Evolutionary conservation across 306 rosid genomes (phyloP).

Genomic region (Crotalaria pallida): DNA sequence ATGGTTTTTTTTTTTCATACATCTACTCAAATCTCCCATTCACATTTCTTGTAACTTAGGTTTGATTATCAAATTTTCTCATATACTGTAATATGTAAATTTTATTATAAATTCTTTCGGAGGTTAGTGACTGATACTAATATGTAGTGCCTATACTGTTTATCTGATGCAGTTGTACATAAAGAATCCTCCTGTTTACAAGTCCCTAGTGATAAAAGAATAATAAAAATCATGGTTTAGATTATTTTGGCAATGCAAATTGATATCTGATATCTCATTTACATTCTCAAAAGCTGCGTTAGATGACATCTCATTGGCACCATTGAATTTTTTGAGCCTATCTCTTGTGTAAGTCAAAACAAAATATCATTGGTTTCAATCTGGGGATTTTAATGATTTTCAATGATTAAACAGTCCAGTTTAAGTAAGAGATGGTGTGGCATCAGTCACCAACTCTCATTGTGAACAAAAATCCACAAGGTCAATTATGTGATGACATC

Average conservation of each 20-base stretch:
- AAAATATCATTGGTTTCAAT: not conserved
- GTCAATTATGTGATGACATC: conserved; percentile 70
- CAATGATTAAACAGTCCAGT: conserved; percentile 24
- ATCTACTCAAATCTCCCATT: no score
- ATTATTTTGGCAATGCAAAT: not conserved
- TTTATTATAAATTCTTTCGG: no score
- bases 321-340: not conserved
- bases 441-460: conserved; percentile 50
- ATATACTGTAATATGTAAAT: no score
- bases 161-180: not conserved
- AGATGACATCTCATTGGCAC: conserved; percentile 22
- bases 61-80: no score
- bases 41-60: no score
- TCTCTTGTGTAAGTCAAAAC: not conserved
- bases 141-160: no score
- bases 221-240: not conserved
- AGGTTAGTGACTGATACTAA: no score
- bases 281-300: not conserved
- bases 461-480: conserved; percentile 31
- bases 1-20: no score
- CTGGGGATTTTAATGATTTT: not conserved
- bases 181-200: not conserved
- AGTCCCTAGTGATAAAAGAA: not conserved
- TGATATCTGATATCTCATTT: not conserved
- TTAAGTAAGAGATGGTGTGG: conserved; percentile 15